These are phyloP conservation scores for Lyophyllum shimeji DNA, from an alignment of 768 basidiomycete genomes.

Conservation along the genomic window DNA sequence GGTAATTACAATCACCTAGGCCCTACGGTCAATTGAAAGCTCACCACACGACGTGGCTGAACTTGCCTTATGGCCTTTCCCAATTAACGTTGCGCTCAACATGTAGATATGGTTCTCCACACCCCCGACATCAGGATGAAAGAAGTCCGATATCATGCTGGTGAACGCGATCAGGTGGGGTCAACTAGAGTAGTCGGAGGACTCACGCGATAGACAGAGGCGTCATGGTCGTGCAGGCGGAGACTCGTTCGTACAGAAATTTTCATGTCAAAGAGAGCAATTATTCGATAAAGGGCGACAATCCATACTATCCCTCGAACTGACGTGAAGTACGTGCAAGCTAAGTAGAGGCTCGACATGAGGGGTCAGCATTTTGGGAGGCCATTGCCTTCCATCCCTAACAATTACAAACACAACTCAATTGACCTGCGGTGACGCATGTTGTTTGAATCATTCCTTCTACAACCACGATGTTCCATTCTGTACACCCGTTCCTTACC, in stretches of 20 bases:
- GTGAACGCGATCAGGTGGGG: not conserved
- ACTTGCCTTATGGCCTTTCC: slow-evolving; percentile 79
- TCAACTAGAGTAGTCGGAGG: not conserved
- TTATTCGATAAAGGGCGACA: not conserved
- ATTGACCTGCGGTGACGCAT: too few species aligned
- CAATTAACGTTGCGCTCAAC: slow-evolving; percentile 80
- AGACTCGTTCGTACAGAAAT: not conserved
- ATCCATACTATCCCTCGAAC: not conserved
- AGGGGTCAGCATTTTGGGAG: not conserved
- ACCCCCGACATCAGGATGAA: slow-evolving; percentile 90
- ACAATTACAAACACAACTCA: too few species aligned
- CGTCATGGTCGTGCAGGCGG: slow-evolving; percentile 24
- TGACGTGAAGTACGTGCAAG: not conserved
- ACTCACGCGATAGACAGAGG: slow-evolving; percentile 38
- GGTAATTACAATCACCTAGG: slow-evolving; percentile 90
- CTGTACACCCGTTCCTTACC: too few species aligned
- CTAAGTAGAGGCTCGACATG: not conserved
- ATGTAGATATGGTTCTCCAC: slow-evolving; percentile 97
- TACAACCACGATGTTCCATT: too few species aligned
- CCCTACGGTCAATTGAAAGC: not conserved
- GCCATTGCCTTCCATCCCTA: too few species aligned
- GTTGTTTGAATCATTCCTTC: too few species aligned
- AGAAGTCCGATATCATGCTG: slow-evolving; percentile 97
- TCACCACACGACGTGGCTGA: not conserved
- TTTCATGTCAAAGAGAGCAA: not conserved